A percentile compares a stretch with the other conserved stretches of the same genome.
Conservation (phyloP, 108 stramenopile species). For the Skeletonema tropicum region DNA sequence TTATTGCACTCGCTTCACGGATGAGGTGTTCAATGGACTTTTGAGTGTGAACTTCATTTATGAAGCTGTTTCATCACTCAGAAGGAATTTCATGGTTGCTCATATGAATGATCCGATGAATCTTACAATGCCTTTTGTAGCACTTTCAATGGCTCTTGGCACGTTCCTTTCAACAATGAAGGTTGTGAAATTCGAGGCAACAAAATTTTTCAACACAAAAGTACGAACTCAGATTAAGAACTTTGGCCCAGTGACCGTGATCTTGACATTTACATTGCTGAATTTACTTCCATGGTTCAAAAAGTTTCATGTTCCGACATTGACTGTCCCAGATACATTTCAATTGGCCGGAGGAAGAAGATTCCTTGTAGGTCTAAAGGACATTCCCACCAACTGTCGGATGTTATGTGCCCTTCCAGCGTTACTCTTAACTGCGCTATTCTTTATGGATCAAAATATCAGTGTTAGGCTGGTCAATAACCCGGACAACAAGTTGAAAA, state of each 20-base stretch:
- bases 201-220: slow-evolving; percentile 75
- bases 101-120: slow-evolving; percentile 70
- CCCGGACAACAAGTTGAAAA: slow-evolving; percentile 88
- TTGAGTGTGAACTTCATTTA: slow-evolving; percentile 94
- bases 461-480: slow-evolving; percentile 91
- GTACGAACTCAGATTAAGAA: slow-evolving; percentile 83
- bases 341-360: slow-evolving; percentile 77
- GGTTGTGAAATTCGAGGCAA: slow-evolving; percentile 71
- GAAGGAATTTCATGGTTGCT: slow-evolving; percentile 71
- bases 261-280: slow-evolving; percentile 77
- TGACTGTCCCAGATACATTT: slow-evolving; percentile 79
- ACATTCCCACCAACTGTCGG: slow-evolving; percentile 66
- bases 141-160: slow-evolving; percentile 71
- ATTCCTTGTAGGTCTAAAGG: slow-evolving; percentile 73
- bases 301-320: slow-evolving; percentile 79
- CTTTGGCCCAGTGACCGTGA: slow-evolving; percentile 92
- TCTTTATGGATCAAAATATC: slow-evolving; percentile 98
- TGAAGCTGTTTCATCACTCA: slow-evolving; percentile 79
- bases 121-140: slow-evolving; percentile 82
- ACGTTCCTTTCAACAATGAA: slow-evolving; percentile 74
- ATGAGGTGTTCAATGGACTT: slow-evolving; percentile 96
- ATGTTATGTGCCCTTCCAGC: slow-evolving; percentile 89
- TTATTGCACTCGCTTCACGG: slow-evolving; percentile 96
- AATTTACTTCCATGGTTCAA: slow-evolving; percentile 66
- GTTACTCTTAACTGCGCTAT: slow-evolving; percentile 82